A percentile compares a stretch with the other conserved stretches of the same genome.
phyloP scores from a whole-genome alignment of 1,284 basidiomycete genomes.

The Papiliotrema flavescens region DNA sequence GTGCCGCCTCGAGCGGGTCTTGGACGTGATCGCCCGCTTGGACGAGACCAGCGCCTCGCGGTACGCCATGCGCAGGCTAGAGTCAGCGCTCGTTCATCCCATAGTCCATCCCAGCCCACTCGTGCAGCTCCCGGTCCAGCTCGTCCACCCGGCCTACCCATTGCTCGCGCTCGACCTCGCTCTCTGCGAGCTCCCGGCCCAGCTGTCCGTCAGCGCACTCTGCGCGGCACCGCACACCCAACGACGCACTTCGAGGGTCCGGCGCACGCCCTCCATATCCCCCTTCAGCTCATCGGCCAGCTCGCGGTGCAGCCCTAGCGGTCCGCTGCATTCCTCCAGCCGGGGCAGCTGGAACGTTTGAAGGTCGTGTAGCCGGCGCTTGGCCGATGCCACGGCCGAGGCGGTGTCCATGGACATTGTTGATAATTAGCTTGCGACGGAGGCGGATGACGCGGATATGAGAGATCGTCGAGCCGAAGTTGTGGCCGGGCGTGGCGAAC shows the following conservation, averaged over 20 bases:
- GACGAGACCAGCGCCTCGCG: slow-evolving; percentile 27
- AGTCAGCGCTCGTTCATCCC: background rate
- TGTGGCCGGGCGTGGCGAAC: too few relatives aligned
- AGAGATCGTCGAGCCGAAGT: too few relatives aligned
- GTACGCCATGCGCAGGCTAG: slow-evolving; percentile 26
- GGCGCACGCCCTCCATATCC: slow-evolving; percentile 62
- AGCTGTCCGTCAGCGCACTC: slow-evolving; percentile 8
- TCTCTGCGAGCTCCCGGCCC: background rate
- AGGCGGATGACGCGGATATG: too few relatives aligned
- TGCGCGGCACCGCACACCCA: background rate
- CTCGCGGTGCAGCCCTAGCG: slow-evolving; percentile 64
- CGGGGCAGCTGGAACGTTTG: slow-evolving; percentile 68
- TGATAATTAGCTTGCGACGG: too few relatives aligned
- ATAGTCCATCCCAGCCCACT: slow-evolving; percentile 1
- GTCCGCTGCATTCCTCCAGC: slow-evolving; percentile 62
- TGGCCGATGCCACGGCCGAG: slow-evolving; percentile 40
- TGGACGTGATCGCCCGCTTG: slow-evolving; percentile 19
- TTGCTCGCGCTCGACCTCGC: background rate
- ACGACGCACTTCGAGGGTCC: slow-evolving; percentile 64
- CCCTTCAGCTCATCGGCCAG: slow-evolving; percentile 69
- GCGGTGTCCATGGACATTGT: background rate
- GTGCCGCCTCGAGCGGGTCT: slow-evolving; percentile 15
- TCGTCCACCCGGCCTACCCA: background rate
- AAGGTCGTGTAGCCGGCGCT: slow-evolving; percentile 63
- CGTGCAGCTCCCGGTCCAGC: slow-evolving; percentile 4